Evolutionary conservation across 352 stramenopile species (phyloP).

Genomic region (Plasmopara muralis): DNA sequence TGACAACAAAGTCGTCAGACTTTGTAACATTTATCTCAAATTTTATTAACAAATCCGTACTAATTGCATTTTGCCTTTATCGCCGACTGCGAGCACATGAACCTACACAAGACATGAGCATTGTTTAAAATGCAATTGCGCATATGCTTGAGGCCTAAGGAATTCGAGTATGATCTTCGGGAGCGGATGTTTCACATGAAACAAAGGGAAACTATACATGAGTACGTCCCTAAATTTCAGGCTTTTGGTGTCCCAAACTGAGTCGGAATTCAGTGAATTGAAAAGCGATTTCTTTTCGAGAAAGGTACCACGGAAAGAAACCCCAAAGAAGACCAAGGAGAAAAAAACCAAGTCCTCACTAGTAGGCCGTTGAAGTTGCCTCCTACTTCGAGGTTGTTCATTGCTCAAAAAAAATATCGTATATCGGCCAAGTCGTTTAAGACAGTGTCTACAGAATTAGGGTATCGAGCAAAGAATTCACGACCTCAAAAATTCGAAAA

Average conservation of each 20-base stretch:
- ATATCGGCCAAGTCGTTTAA: too few relatives aligned
- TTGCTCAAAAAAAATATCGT: too few relatives aligned
- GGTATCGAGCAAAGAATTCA: too few relatives aligned
- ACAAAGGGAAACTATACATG: neutral
- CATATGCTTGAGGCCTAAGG: neutral
- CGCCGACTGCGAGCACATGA: neutral
- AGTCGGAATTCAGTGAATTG: neutral
- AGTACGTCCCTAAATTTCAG: neutral
- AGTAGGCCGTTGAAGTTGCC: too few relatives aligned
- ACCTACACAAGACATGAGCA: neutral
- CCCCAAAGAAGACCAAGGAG: neutral
- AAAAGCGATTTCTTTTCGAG: neutral
- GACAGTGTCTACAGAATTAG: too few relatives aligned
- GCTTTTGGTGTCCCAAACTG: constrained; percentile 1
- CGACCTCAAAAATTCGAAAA: too few relatives aligned
- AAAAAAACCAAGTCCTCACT: neutral
- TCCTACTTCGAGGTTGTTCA: too few relatives aligned
- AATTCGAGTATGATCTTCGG: constrained; percentile 1
- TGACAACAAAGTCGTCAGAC: too few relatives aligned
- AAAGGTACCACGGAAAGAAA: neutral
- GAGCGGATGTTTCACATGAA: neutral
- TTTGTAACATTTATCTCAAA: too few relatives aligned
- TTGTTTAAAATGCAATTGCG: neutral
- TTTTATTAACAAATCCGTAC: neutral
- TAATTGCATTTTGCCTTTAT: neutral